A percentile compares a stretch with the other conserved stretches of the same genome.
Evolutionary conservation across 208 protist genomes (phyloP).

Genomic region (Wallacemonas sp.): DNA sequence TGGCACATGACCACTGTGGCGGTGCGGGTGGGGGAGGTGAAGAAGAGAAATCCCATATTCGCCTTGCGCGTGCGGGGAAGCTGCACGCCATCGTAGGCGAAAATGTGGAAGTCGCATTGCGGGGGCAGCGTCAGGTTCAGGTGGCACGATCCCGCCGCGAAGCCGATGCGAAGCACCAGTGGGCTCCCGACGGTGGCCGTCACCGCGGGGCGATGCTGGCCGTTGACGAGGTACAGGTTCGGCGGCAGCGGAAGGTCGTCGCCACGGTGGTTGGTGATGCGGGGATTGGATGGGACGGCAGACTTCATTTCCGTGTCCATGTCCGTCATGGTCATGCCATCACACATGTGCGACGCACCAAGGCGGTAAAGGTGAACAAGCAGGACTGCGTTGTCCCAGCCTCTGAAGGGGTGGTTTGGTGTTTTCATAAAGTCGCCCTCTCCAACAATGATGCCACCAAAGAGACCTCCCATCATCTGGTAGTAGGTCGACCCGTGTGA

Average conservation of each 20-base stretch:
- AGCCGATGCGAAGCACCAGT: slow-evolving; percentile 66
- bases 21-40: slow-evolving; percentile 76
- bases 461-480: slow-evolving; percentile 82
- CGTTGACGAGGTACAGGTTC: slow-evolving; percentile 89
- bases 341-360: slow-evolving; percentile 39
- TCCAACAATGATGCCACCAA: slow-evolving; percentile 76
- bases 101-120: slow-evolving; percentile 58
- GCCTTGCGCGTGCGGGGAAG: slow-evolving; percentile 44
- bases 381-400: slow-evolving; percentile 40
- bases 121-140: slow-evolving; percentile 70
- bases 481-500: slow-evolving; percentile 70
- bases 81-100: slow-evolving; percentile 74
- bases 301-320: slow-evolving; percentile 53
- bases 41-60: slow-evolving; percentile 62
- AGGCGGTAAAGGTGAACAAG: slow-evolving; percentile 84
- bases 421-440: slow-evolving; percentile 41
- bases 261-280: slow-evolving; percentile 42
- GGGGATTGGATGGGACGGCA: slow-evolving; percentile 49
- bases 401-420: slow-evolving; percentile 41
- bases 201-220: slow-evolving; percentile 73
- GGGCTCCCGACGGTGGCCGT: slow-evolving; percentile 31
- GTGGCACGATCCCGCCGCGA: slow-evolving; percentile 77
- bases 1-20: slow-evolving; percentile 56
- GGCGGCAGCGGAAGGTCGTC: slow-evolving; percentile 36
- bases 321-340: slow-evolving; percentile 49